A percentile compares a stretch with the other conserved stretches of the same genome.
These are phyloP conservation scores for Chlorella sorokiniana DNA, from an alignment of 139 green algal genomes.

Conservation along the genomic window DNA sequence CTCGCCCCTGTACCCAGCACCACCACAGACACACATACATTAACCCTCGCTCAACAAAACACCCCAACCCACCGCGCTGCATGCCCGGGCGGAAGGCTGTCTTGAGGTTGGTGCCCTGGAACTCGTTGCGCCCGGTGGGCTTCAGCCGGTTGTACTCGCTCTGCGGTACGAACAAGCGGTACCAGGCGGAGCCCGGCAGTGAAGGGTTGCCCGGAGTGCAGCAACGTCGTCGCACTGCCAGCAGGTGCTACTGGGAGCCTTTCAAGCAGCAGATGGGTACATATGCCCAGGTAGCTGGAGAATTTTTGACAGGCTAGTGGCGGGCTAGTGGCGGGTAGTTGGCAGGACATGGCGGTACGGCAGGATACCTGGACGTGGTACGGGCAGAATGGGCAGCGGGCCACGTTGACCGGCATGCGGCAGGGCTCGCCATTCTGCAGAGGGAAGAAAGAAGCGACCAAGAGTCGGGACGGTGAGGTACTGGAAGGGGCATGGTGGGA, in stretches of 20 bases:
- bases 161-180: background rate
- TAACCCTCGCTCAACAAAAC: background rate
- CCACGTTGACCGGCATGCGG: conserved; percentile 52
- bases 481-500: background rate
- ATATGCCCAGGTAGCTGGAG: no score
- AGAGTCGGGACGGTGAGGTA: background rate
- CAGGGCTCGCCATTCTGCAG: conserved; percentile 51
- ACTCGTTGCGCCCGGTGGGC: conserved; percentile 31
- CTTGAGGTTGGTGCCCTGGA: conserved; percentile 38
- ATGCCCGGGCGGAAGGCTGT: conserved; percentile 40
- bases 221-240: no score
- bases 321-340: no score
- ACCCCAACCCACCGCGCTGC: conserved; percentile 2
- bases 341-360: no score
- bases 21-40: background rate
- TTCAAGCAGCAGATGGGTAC: no score
- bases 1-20: background rate
- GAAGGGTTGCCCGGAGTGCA: background rate
- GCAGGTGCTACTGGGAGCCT: no score
- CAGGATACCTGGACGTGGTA: conserved; percentile 47
- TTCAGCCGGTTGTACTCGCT: conserved; percentile 40
- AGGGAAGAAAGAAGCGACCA: background rate
- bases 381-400: conserved; percentile 53
- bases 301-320: no score
- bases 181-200: background rate